A percentile compares a stretch with the other conserved stretches of the same genome.
Evolutionary conservation across 2,329 filamentous ascomycete species (phyloP).

Genomic region (Pseudodiploospora longispora): DNA sequence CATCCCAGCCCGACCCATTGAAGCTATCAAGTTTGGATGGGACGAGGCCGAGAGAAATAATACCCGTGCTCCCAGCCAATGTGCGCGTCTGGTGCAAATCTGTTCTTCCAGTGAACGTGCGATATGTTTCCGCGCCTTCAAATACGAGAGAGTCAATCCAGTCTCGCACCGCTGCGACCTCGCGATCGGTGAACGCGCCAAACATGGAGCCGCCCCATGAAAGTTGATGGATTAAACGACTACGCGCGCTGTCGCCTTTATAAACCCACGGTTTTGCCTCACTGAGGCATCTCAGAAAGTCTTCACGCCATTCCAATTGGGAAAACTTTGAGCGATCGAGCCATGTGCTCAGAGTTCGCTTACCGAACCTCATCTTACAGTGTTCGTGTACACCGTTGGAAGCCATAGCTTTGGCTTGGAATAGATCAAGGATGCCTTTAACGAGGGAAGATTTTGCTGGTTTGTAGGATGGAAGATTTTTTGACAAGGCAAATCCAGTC

Average conservation of each 20-base stretch:
- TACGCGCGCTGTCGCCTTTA: slow-evolving; percentile 29
- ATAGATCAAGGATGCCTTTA: neutral
- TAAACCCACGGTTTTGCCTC: slow-evolving; percentile 26
- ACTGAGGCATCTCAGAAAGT: slow-evolving; percentile 6
- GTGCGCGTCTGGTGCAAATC: neutral
- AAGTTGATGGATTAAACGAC: slow-evolving; percentile 33
- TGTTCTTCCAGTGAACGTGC: neutral
- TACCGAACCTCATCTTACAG: slow-evolving; percentile 7
- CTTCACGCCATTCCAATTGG: slow-evolving; percentile 2
- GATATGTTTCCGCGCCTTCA: neutral
- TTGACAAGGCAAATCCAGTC: slow-evolving; percentile 9
- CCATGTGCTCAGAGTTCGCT: slow-evolving; percentile 4
- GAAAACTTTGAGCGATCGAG: neutral
- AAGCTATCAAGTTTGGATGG: neutral
- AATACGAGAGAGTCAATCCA: slow-evolving; percentile 9
- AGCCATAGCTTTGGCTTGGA: slow-evolving; percentile 6
- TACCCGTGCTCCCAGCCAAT: neutral
- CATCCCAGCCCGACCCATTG: neutral
- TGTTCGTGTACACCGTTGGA: slow-evolving; percentile 5
- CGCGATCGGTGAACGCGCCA: slow-evolving; percentile 37
- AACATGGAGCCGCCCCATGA: slow-evolving; percentile 41
- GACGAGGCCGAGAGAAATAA: neutral
- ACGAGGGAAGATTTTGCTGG: slow-evolving; percentile 1
- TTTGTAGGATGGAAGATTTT: slow-evolving; percentile 2
- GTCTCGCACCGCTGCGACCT: slow-evolving; percentile 15